Conservation (phyloP, 2,329 filamentous ascomycete genomes). For the Fusarium compactum region DNA sequence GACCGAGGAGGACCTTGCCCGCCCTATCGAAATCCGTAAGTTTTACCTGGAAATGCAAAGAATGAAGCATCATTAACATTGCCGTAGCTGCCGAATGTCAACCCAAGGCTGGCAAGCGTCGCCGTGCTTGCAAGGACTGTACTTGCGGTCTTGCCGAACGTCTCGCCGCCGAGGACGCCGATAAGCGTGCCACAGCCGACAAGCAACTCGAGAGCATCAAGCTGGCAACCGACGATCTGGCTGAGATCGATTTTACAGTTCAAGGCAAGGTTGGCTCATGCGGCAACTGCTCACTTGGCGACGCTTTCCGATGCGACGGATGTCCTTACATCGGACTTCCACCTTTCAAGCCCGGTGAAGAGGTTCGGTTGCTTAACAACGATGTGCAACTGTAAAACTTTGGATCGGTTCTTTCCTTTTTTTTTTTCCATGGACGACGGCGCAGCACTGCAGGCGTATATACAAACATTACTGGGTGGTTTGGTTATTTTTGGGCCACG, state of each 20-base stretch:
- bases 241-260: slow-evolving; percentile 96
- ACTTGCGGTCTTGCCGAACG: slow-evolving; percentile 91
- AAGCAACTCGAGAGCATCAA: slow-evolving; percentile 77
- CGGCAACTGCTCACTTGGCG: slow-evolving; percentile 92
- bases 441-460: slow-evolving; percentile 45
- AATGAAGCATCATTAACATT: slow-evolving; percentile 11
- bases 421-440: slow-evolving; percentile 31
- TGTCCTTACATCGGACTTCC: slow-evolving; percentile 90
- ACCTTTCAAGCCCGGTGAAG: slow-evolving; percentile 96
- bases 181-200: slow-evolving; percentile 74
- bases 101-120: slow-evolving; percentile 87
- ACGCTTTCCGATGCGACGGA: slow-evolving; percentile 82
- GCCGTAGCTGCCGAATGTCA: slow-evolving; percentile 81
- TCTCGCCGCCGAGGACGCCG: slow-evolving; percentile 85
- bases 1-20: slow-evolving; percentile 84
- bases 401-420: slow-evolving; percentile 4
- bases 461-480: slow-evolving; percentile 36
- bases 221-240: slow-evolving; percentile 80
- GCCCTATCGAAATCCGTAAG: slow-evolving; percentile 84
- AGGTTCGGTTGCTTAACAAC: slow-evolving; percentile 88
- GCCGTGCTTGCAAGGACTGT: slow-evolving; percentile 97
- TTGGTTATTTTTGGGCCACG: slow-evolving; percentile 34
- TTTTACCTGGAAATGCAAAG: slow-evolving; percentile 44
- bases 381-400: slow-evolving; percentile 78
- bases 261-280: slow-evolving; percentile 96